Base-by-base conservation (phyloP, 2,329 filamentous ascomycete species). In the Ophiognomonia clavigignenti-juglandacearum region DNA sequence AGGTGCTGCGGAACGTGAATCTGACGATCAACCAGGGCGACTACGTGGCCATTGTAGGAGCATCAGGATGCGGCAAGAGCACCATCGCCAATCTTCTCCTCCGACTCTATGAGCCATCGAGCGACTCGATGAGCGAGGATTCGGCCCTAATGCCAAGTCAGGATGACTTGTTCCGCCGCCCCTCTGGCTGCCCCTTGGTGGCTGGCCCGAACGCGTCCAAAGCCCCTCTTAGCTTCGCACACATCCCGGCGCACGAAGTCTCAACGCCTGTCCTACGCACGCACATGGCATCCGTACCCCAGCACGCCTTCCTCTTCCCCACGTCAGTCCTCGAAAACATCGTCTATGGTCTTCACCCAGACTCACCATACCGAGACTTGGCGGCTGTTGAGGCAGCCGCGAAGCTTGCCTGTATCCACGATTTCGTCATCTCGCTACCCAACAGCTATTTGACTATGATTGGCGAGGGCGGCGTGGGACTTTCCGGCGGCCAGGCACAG, bases 1-100 rank as follows among this genome's bases (percentile, higher is more conserved):
- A 61, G 1, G 78, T 88, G 0, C 70, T 96, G 2, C 71, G 72
- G 9, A 69, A 78, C 19, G 62, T 95, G n/a, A 81, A 73, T n/a
- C 68, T 96, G 7, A 69, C 65, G 0, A 78, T 96, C 43, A 61
- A 71, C 1, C 64, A 75, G 0, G 82, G 83, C 19, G 80, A 77
- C 4, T 86, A 80, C 54, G 83, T 83, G 0, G 89, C 88, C 3
- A 80, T 97, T 18, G 89, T 95, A 2, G 91, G 92, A 1, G 69
- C 78, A 1, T 96, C 90, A 0, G 92, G 93, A 0, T 88, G 85
- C n/a, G 92, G 93, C 1, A 97, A 98, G 67, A 91, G 86, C 13
- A 96, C 92, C 0, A 74, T 96, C 29, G 76, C 85, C 1, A 79
- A 85, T 0, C 68, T 97, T 0, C 71, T 97, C 0, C 68, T 95